Evolutionary conservation across 805 yeast species (phyloP), one percentile per base, ranked within the genome.

Genomic region (Ogataea populi-albae): DNA sequence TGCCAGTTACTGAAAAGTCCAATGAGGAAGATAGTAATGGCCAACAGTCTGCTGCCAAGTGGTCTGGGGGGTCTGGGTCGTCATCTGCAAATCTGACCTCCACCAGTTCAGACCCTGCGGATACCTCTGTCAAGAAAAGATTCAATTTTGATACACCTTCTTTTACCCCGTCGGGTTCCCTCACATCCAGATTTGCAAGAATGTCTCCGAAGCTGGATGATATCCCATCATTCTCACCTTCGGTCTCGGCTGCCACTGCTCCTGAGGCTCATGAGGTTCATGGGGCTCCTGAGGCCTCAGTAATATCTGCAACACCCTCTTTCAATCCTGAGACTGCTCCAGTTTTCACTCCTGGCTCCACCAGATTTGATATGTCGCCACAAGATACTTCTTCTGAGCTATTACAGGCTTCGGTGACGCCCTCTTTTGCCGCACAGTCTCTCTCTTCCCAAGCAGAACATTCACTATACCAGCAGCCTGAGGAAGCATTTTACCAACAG

Each of bases 101-200:
- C 15, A 10, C 12, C 6, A 27, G 30, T 37, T 32, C 43, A 12
- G 42, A 37, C 46, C 21, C 41, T 32, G 23, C 41, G 33, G 34
- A 37, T 43, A 19, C 42, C n/a, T 36, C 44, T 3, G 30, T 24
- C 18, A 71, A 61, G 43, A 69, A 63, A 51, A 66, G 69, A 46
- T 72, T 78, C 52, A 77, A 76, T 44, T 70, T 75, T 9, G 77
- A 77, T 34, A 58, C 65, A 4, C 78, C 81, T 1, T 63, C 79
- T 3, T 75, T 77, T 44, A 72, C 73, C 3, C 81, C 86, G 5
- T 40, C 48, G 6, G 47, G 51, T 2, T 34, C 54, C 2, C 19
- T 53, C 12, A 38, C 64, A 15, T 54, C 53, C 33, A 72, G 71
- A 45, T 69, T 71, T 44, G 52, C 75, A 1, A 54, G 57, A n/a